Base-by-base conservation (phyloP, 495 filamentous ascomycete species). In the Tuber magnatum region DNA sequence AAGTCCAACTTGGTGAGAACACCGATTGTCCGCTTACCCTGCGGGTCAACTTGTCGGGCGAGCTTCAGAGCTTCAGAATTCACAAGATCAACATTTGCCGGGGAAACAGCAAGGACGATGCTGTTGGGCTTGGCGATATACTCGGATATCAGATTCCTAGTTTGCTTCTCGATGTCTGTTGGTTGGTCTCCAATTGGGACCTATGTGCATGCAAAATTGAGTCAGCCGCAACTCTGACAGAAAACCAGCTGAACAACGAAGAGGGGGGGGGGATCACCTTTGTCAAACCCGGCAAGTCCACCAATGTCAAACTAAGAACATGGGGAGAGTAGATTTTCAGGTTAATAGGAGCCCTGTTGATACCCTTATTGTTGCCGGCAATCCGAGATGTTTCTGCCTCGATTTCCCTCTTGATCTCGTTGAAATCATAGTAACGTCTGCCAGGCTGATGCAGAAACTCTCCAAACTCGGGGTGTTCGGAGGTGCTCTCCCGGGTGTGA, bases 121-220 rank as follows among this genome's bases (percentile, higher is more conserved):
- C 81, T 98, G 87, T 99, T 99, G 10, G 95, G 95, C 84, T 99
- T 99, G 18, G 95, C 95, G 79, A 97, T 99, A 81, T 99, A 99
- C 86, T 99, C 95, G 73, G 94, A 89, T 76, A 99, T 99, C 75
- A 99, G 88, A 73, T 93, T 97, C 65, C 96, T 90, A 6, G 96
- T 99, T 85, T 99, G 95, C 84, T 98, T 98, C 85, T 99, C 95
- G 80, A 99, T 99, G 83, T 99, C 95, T 76, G 92, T 90, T 32
- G 95, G 95, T 84, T 99, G 95, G 83, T 99, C 95, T 73, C 95
- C 95, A 83, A 99, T 99, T 32, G 95, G 96, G 76, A 93, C 91
- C 91, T 92, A 73, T 32, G 5, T 35, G 56, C 6, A 18, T 35
- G 56, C 56, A 65, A 65, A 35, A 5, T 65, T 65, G 56, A 65